Conservation (phyloP, 2,329 filamentous ascomycete genomes). For the Penicillium corylophilum region DNA sequence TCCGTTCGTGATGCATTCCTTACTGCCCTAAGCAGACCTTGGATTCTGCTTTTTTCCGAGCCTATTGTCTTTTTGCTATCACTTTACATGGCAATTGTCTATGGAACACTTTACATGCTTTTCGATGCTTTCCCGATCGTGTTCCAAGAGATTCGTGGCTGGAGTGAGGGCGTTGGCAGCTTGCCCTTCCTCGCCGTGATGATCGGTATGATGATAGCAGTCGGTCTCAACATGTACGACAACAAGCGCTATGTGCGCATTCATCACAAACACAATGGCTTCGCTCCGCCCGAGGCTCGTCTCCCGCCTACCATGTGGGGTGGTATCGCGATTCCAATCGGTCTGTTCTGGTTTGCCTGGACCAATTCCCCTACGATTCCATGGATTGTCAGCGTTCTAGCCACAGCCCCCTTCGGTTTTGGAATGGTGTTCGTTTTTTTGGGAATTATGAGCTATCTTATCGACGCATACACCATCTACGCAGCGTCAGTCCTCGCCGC, state of each 20-base stretch:
- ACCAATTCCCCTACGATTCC: conserved; percentile 21
- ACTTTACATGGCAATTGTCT: conserved; percentile 31
- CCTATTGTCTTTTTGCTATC: conserved; percentile 33
- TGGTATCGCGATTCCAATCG: conserved; percentile 25
- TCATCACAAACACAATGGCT: conserved; percentile 20
- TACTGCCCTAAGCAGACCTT: conserved; percentile 27
- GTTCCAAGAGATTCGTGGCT: conserved; percentile 28
- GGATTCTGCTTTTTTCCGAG: conserved; percentile 31
- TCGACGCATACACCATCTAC: conserved; percentile 24
- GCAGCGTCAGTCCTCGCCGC: conserved; percentile 39
- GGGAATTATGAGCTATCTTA: no score
- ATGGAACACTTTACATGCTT: conserved; percentile 32
- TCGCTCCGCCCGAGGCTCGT: conserved; percentile 29
- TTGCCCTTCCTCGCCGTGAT: conserved; percentile 33
- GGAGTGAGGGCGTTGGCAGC: conserved; percentile 29
- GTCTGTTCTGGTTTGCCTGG: conserved; percentile 21
- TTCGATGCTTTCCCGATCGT: conserved; percentile 34
- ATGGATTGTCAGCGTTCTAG: conserved; percentile 34
- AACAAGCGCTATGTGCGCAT: conserved; percentile 26
- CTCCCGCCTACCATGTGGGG: conserved; percentile 29
- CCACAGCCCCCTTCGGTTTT: conserved; percentile 33
- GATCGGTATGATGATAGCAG: conserved; percentile 30
- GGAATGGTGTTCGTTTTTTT: conserved; percentile 32
- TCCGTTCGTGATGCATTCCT: conserved; percentile 23
- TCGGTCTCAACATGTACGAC: conserved; percentile 24